Base-by-base conservation (phyloP, 306 rosid genomes). In the Urtica urens region DNA sequence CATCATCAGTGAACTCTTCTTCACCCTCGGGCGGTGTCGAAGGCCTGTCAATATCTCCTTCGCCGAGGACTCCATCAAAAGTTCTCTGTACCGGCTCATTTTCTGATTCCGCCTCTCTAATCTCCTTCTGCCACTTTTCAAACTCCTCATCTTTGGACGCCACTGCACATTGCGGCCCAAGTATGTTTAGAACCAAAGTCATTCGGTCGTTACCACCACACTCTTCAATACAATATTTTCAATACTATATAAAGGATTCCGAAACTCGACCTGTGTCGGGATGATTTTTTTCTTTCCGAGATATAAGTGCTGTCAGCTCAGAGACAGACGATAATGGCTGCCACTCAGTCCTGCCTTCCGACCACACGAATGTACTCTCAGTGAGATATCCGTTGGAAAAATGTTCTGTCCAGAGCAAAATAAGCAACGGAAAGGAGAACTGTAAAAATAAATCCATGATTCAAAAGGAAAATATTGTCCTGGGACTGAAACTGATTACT, bases 1-100 rank as follows among this genome's bases (percentile, higher is more conserved):
- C 96, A 33, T 90, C 99, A 64, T 90, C 99, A 1, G 78, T 79
- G 74, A 90, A 90, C 49, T 90, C 99, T 59, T 90, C 83, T 72
- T 82, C 96, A 43, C 93, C 95, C 57, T 90, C 96, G 10, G 96
- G 96, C 16, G 99, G 96, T 0, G 94, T 82, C 0, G 68, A 75
- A 69, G 96, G 99, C 68, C 94, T 79, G 45, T 82, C 86, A 49
- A 29, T 83, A 46, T 38, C 27, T 38, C 79, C 81, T 29, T 33
- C 81, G 55, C 47, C 66, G 7, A 37, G 42, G 23, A 49, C 51
- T 33, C 39, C 60, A 10, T 21, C 63, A 22, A 16, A 56, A n/a
- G n/a, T n/a, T n/a, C n/a, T n/a, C n/a, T n/a, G n/a, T 67, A 66
- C 69, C 24, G 31, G 62, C 29, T 64, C 76, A 27, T 74, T 61